These are phyloP conservation scores for Melampsora occidentalis DNA, from an alignment of 1,284 basidiomycete species.

Conservation along the genomic window DNA sequence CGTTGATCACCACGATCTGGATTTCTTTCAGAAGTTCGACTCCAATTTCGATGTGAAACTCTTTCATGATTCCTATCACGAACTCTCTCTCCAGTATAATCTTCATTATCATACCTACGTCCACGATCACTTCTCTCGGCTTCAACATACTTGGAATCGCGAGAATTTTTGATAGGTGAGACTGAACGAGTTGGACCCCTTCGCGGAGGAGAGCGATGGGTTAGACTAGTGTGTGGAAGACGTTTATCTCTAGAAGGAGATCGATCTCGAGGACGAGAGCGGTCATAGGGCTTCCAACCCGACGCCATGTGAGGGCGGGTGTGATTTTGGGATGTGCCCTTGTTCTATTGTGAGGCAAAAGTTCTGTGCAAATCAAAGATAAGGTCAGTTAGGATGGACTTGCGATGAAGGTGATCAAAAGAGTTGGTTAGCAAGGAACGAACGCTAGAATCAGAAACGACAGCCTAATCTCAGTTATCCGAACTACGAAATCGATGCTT, in stretches of 20 bases:
- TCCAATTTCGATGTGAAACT: slow-evolving; percentile 9
- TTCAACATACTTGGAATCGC: slow-evolving; percentile 2
- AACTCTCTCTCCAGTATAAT: slow-evolving; percentile 10
- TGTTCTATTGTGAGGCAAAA: too few relatives aligned
- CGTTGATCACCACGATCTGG: slow-evolving; percentile 16
- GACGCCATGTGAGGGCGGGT: not conserved
- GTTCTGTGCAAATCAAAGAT: too few relatives aligned
- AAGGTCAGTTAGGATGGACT: too few relatives aligned
- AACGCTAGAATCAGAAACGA: too few relatives aligned
- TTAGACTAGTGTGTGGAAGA: not conserved
- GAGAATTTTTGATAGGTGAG: slow-evolving; percentile 12
- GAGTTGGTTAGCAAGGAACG: too few relatives aligned
- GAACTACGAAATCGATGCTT: too few relatives aligned
- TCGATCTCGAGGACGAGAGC: slow-evolving; percentile 23
- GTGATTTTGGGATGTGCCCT: not conserved
- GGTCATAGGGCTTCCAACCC: slow-evolving; percentile 8
- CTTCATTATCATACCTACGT: slow-evolving; percentile 15
- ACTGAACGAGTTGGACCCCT: slow-evolving; percentile 17
- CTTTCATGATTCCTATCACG: slow-evolving; percentile 18
- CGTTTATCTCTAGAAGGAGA: slow-evolving; percentile 25
- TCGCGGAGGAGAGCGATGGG: slow-evolving; percentile 6
- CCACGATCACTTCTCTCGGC: slow-evolving; percentile 6
- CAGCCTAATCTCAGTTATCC: too few relatives aligned
- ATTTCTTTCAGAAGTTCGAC: slow-evolving; percentile 13
- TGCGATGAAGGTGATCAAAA: too few relatives aligned